phyloP scores from a whole-genome alignment of 192 early-diverging fungal species.

The Coemansia sp. region DNA sequence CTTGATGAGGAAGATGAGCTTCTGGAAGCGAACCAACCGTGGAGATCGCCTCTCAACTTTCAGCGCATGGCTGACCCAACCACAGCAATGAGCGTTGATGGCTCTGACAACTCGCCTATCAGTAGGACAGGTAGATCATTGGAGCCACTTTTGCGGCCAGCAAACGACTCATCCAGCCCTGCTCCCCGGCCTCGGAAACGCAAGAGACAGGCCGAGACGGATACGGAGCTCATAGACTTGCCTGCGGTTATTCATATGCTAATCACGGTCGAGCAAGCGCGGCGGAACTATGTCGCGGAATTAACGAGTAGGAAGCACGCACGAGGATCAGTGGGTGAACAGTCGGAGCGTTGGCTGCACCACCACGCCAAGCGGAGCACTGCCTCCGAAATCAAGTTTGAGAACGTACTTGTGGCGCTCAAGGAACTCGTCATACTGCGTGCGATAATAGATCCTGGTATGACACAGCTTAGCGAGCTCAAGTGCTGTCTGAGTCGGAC shows the following conservation, averaged over 20 bases:
- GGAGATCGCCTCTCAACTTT: constrained; percentile 41
- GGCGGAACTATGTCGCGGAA: constrained; percentile 26
- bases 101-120: not conserved
- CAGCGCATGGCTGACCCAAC: constrained; percentile 16
- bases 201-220: constrained; percentile 7
- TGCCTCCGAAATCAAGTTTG: constrained; percentile 48
- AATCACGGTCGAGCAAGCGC: constrained; percentile 39
- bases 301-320: constrained; percentile 27
- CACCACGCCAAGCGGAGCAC: constrained; percentile 50
- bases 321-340: constrained; percentile 31
- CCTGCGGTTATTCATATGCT: constrained; percentile 31
- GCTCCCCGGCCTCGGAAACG: not conserved
- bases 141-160: not conserved
- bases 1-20: constrained; percentile 24
- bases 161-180: not conserved
- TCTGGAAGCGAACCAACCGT: constrained; percentile 26
- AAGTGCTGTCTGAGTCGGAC: not conserved
- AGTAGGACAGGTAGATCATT: not conserved
- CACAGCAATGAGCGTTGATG: not conserved
- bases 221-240: constrained; percentile 17
- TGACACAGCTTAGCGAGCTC: constrained; percentile 28
- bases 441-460: constrained; percentile 12
- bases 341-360: constrained; percentile 55
- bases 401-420: constrained; percentile 49
- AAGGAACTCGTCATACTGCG: constrained; percentile 51